Evolutionary conservation across 805 yeast species (phyloP), one percentile per base, ranked within the genome.

Genomic region (Sugiyamaella lignohabitans): DNA sequence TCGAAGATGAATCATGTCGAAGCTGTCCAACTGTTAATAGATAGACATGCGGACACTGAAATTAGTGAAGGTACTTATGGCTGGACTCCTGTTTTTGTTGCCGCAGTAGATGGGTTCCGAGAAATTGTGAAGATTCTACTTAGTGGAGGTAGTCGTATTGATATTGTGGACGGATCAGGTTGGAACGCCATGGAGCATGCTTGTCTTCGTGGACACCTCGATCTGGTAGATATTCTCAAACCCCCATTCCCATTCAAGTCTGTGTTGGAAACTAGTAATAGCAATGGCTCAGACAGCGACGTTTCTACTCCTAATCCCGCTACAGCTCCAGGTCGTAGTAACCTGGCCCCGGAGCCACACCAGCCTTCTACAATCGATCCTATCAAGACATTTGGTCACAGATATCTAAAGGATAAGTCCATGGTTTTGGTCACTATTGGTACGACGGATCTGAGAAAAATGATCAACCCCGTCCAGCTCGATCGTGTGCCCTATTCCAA

Each of bases 131-230:
- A 74, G 38, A 50, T 75, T 5, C 70, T 91, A 51, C 63, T 82
- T 23, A 65, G 67, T 0, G 59, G 71, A 38, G 79, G 78, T 18
- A 84, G 87, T 3, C 67, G 71, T 5, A 76, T 68, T 48, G 74
- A 76, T 38, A 65, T 70, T 22, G 72, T 75, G 16, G 98, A 91
- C 66, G 82, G 79, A 40, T 82, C 93, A 44, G 97, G 97, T 0
- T 91, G 98, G 98, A 79, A 87, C 17, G 96, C 98, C n/a, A 80
- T 87, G 80, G 98, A 91, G 59, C 98, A 91, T 64, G 96, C 97
- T 0, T 82, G 87, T 42, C 69, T 91, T 40, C 74, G 97, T 56
- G 98, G 98, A 3, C 95, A 88, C 62, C 67, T 89, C 48, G 73
- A 69, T 2, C 76, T 87, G 32, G 82, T 93, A 1, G 78, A 78